These are phyloP conservation scores for Plenodomus biglobosus DNA, from an alignment of 2,329 filamentous ascomycete genomes.

Conservation along the genomic window DNA sequence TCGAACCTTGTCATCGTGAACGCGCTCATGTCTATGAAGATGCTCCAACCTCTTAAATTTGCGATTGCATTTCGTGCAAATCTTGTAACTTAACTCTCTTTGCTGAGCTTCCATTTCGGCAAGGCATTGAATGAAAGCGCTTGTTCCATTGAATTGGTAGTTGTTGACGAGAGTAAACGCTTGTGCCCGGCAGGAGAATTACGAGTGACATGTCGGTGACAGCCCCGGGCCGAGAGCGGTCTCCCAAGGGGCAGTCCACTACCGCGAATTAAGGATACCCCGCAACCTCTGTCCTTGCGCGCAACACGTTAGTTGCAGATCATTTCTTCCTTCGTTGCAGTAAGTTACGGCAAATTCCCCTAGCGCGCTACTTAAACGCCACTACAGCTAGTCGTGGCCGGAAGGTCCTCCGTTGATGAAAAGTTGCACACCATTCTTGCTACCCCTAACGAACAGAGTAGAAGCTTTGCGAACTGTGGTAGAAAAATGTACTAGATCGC, in stretches of 20 bases:
- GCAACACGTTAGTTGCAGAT: no score
- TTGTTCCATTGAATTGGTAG: not conserved
- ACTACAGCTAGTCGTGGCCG: no score
- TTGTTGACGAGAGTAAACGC: not conserved
- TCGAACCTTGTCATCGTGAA: conserved; percentile 5
- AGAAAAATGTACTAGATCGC: no score
- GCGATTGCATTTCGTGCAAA: conserved; percentile 8
- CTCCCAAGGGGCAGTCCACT: not conserved
- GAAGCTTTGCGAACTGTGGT: no score
- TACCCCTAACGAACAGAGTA: no score
- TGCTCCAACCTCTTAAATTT: conserved; percentile 11
- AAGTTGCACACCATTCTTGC: no score
- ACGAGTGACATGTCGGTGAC: not conserved
- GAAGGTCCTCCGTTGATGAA: no score
- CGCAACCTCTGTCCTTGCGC: no score
- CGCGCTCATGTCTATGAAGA: conserved; percentile 10
- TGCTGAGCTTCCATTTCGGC: not conserved
- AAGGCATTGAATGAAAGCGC: not conserved
- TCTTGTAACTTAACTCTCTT: not conserved
- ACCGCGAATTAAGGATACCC: no score
- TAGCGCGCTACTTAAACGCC: no score
- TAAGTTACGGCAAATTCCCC: no score
- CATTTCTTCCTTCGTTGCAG: no score
- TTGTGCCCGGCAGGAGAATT: not conserved
- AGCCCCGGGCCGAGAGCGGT: not conserved